Percentiles rank a stretch among this genome's conserved stretches.
Evolutionary conservation across 371 early-diverging fungal species (phyloP).

Genomic region (Lichtheimia ornata): DNA sequence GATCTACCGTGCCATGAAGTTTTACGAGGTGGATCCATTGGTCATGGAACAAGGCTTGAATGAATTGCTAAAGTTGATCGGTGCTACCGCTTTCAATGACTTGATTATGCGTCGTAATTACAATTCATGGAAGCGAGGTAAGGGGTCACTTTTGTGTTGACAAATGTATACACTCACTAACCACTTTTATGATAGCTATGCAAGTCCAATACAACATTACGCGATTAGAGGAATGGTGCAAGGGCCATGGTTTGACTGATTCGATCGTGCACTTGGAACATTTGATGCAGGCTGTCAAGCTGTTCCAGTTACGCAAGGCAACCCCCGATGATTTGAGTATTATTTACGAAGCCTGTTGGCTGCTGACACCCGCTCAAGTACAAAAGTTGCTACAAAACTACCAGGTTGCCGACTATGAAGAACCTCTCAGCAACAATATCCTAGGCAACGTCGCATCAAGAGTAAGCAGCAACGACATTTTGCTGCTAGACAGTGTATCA

Average conservation of each 20-base stretch:
- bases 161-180: not conserved
- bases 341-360: conserved; percentile 94
- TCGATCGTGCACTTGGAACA: conserved; percentile 88
- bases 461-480: conserved; percentile 80
- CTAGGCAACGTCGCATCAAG: conserved; percentile 88
- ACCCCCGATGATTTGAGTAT: conserved; percentile 90
- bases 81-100: conserved; percentile 93
- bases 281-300: conserved; percentile 92
- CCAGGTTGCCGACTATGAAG: conserved; percentile 78
- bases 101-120: conserved; percentile 90
- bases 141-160: not conserved
- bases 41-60: conserved; percentile 82
- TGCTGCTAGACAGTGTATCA: conserved; percentile 84
- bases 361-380: conserved; percentile 91
- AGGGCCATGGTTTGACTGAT: conserved; percentile 87
- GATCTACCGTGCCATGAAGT: conserved; percentile 90
- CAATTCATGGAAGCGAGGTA: conserved; percentile 86
- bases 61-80: conserved; percentile 88
- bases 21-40: conserved; percentile 89
- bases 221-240: conserved; percentile 96
- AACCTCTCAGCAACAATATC: conserved; percentile 87
- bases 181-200: conserved; percentile 53
- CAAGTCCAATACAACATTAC: conserved; percentile 98
- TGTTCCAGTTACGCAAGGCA: conserved; percentile 92
- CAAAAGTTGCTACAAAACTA: conserved; percentile 90